These are phyloP conservation scores for Eucalyptus sp. DNA, from an alignment of 345 rosid species.

Conservation along the genomic window DNA sequence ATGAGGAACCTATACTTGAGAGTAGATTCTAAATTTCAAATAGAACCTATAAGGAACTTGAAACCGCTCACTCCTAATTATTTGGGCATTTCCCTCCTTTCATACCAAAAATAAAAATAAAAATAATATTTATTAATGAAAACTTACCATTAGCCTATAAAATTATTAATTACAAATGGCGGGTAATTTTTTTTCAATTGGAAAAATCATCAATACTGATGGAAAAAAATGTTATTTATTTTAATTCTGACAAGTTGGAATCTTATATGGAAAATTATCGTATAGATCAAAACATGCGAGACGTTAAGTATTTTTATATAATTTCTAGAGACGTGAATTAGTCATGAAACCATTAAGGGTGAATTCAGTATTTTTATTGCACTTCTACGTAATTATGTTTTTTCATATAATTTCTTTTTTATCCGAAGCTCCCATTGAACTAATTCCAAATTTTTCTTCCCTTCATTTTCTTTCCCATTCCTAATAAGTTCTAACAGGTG, in stretches of 20 bases:
- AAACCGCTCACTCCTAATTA: too few relatives aligned
- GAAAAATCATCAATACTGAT: too few relatives aligned
- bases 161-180: too few relatives aligned
- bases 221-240: too few relatives aligned
- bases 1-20: rapidly evolving
- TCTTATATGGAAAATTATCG: background rate
- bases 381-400: background rate
- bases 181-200: too few relatives aligned
- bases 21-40: rapidly evolving
- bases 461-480: background rate
- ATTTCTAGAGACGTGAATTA: background rate
- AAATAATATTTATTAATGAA: too few relatives aligned
- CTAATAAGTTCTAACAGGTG: background rate
- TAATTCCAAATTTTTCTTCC: rapidly evolving
- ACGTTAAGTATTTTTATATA: background rate
- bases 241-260: too few relatives aligned
- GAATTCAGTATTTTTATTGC: background rate
- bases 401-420: background rate
- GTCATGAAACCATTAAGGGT: background rate
- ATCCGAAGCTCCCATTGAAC: background rate
- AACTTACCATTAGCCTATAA: too few relatives aligned
- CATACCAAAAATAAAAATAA: too few relatives aligned
- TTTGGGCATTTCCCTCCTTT: too few relatives aligned
- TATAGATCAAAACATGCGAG: rapidly evolving
- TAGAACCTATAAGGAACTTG: rapidly evolving